Base-by-base conservation (phyloP, 2,329 filamentous ascomycete genomes). In the Exophiala xenobiotica region DNA sequence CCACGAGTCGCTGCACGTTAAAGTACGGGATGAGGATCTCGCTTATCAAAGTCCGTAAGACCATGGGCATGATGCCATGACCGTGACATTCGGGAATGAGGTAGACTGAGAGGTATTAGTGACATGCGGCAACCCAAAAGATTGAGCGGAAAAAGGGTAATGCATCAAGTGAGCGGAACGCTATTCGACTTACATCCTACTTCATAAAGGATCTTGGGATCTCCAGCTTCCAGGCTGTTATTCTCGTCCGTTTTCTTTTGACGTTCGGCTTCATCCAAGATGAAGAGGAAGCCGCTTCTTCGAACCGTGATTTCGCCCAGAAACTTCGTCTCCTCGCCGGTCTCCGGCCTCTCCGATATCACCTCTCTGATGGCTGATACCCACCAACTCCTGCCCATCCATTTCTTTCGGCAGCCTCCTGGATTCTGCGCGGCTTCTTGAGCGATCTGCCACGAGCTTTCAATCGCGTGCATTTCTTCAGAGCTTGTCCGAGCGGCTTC, bases 51-150 rank as follows among this genome's bases (percentile, higher is more conserved):
- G 58, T 57, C 11, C 41, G 42, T 19, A 65, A 41, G 2, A 56
- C 64, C 8, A 48, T 50, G 9, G 59, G 58, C 65, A 67, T 67
- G 22, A 68, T 63, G 5, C 66, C 66, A n/a, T 52, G 54, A 1
- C 63, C 57, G 16, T 68, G 65, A 40, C 65, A 54, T 16, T 58
- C 46, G 1, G 66, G 56, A 3, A 58, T 39, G 5, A 67, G 57
- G 23, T 56, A 57, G 51, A 43, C 51, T 53, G 41, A 14, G 12
- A 31, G 41, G 20, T 46, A 9, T 33, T 16, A 14, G n/a, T 14
- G 18, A 16, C 3, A 33, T 33, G 29, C 29, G 18, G n/a, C n/a
- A n/a, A n/a, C n/a, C n/a, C n/a, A n/a, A n/a, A n/a, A n/a, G n/a
- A n/a, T n/a, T n/a, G n/a, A n/a, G n/a, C n/a, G n/a, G n/a, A n/a